A percentile compares a stretch with the other conserved stretches of the same genome.
Evolutionary conservation across 768 basidiomycete genomes (phyloP).

Genomic region (Tephrocybe rancida): DNA sequence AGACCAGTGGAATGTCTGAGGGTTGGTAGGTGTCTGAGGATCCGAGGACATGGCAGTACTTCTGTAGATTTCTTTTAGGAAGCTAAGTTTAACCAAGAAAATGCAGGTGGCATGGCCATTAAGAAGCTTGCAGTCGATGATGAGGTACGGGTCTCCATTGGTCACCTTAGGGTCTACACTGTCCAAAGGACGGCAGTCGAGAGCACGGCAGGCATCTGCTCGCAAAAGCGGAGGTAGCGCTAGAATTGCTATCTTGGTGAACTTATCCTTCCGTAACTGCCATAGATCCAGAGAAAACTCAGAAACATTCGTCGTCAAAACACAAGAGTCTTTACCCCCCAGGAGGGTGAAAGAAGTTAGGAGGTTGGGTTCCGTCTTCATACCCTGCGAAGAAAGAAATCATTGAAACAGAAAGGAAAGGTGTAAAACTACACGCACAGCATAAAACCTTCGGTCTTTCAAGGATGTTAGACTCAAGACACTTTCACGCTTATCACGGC

Average conservation of each 20-base stretch:
- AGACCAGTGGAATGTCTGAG: not conserved
- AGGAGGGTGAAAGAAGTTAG: slow-evolving; percentile 2
- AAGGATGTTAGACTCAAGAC: too few relatives aligned
- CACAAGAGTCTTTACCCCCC: slow-evolving; percentile 1
- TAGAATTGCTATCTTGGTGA: slow-evolving; percentile 2
- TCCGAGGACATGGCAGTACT: not conserved
- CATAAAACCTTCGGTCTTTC: too few relatives aligned
- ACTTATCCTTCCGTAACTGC: not conserved
- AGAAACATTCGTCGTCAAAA: not conserved
- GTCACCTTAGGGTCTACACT: slow-evolving; percentile 1
- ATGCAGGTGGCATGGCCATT: too few relatives aligned
- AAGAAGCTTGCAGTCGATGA: slow-evolving; percentile 8
- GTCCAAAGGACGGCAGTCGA: too few relatives aligned
- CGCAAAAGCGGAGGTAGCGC: slow-evolving; percentile 3
- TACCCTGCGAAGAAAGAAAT: not conserved
- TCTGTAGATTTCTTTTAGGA: not conserved
- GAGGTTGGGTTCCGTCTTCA: too few relatives aligned
- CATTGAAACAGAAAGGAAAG: too few relatives aligned
- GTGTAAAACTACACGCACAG: too few relatives aligned
- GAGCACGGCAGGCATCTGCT: not conserved
- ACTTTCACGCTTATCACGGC: too few relatives aligned
- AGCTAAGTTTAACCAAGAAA: slow-evolving; percentile 2
- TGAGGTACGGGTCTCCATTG: slow-evolving; percentile 1
- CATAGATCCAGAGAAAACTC: slow-evolving; percentile 1
- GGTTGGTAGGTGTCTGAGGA: too few relatives aligned